Evolutionary conservation across 208 protist genomes (phyloP), one percentile per base, ranked within the genome.

Genomic region (Vickermania ingenoplastis): DNA sequence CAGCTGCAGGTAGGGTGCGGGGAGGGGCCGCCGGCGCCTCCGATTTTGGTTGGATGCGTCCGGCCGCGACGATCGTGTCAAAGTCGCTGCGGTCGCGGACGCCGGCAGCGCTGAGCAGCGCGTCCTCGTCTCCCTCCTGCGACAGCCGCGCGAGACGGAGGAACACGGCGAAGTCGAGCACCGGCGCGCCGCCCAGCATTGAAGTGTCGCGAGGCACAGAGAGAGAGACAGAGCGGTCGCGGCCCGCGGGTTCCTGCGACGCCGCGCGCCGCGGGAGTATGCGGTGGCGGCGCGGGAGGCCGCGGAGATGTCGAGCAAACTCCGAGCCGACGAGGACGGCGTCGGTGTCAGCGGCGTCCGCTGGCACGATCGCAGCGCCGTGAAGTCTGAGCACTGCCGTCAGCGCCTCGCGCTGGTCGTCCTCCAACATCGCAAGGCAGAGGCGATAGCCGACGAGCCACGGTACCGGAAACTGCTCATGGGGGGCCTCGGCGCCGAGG

Each of bases 361-460:
- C 49, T 17, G 63, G 55, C 41, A 67, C 61, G 25, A 90, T 65
- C 0, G 30, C 50, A 1, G 73, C 87, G 3, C 79, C 87, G 57
- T 91, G 71, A 11, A 36, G 27, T 17, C 57, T 54, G 23, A 89
- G 60, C 1, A 91, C 54, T 22, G 54, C 45, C n/a, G 57, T 48
- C 25, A 94, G 70, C 3, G 81, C 65, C 17, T 63, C 50, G 45
- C 71, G 71, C 59, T 94, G 81, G 2, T 67, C 55, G 5, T 31
- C 56, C 0, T 63, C 45, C 41, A 91, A 59, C 2, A 73, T 67
- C 13, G 81, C 81, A 0, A 74, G 59, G 41, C 68, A 82, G 58
- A 94, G 86, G 7, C 59, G 57, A 56, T 94, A 94, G 24, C 84
- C 81, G 45, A 68, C 53, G 48, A 94, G 71, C 48, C 60, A 73